Conservation (phyloP, 768 basidiomycete genomes). For the Peribolospora kevripleyi region DNA sequence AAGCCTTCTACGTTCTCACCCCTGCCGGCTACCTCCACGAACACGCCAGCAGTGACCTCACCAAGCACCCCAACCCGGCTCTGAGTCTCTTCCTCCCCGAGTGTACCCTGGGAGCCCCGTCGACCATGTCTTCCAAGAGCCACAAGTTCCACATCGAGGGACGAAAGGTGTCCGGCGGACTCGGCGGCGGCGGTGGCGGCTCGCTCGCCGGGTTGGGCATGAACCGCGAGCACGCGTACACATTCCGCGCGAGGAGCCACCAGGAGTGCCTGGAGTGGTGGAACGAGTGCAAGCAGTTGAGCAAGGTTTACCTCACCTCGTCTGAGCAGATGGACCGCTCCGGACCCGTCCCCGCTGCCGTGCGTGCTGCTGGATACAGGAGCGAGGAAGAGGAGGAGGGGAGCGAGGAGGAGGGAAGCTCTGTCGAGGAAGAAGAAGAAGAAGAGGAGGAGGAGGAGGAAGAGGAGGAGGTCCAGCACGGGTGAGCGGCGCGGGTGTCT, state of each 20-base stretch:
- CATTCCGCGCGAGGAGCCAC: slow-evolving; percentile 62
- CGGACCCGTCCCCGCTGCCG: slow-evolving; percentile 79
- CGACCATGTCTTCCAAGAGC: slow-evolving; percentile 32
- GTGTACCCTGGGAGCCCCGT: slow-evolving; percentile 86
- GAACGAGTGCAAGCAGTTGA: slow-evolving; percentile 48
- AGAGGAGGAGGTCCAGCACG: slow-evolving; percentile 9
- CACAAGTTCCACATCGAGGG: slow-evolving; percentile 98
- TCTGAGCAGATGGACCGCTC: slow-evolving; percentile 77
- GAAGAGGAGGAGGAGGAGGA: slow-evolving; percentile 30
- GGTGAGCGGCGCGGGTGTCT: not conserved
- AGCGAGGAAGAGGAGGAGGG: slow-evolving; percentile 42
- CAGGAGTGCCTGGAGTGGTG: slow-evolving; percentile 99
- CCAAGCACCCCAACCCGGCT: slow-evolving; percentile 31
- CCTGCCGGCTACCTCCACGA: slow-evolving; percentile 92
- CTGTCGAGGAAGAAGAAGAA: slow-evolving; percentile 31
- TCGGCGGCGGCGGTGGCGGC: slow-evolving; percentile 21
- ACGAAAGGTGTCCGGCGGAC: slow-evolving; percentile 32
- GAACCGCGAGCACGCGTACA: slow-evolving; percentile 37
- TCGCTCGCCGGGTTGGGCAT: slow-evolving; percentile 19
- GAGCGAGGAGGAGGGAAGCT: slow-evolving; percentile 21
- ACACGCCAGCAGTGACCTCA: slow-evolving; percentile 51
- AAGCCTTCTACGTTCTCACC: slow-evolving; percentile 77
- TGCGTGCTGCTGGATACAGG: slow-evolving; percentile 65
- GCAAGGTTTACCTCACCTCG: slow-evolving; percentile 38
- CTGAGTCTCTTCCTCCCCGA: slow-evolving; percentile 80